phyloP scores from a whole-genome alignment of 306 rosid genomes.

The Sesbania bispinosa region DNA sequence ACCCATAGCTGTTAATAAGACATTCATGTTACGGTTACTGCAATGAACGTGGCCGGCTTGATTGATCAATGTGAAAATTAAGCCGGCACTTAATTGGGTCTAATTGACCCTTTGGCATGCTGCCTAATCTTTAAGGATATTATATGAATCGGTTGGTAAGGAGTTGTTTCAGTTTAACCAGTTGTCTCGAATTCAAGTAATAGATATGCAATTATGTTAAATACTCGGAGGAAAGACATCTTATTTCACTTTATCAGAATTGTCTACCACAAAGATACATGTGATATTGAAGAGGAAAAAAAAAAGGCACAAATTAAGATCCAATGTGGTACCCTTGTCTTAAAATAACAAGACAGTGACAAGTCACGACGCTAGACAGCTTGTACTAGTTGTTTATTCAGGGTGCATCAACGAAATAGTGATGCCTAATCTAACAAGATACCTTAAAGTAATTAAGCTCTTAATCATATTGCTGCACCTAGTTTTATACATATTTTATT shows the following conservation, averaged over 20 bases:
- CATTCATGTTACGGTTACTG: slow-evolving; percentile 39
- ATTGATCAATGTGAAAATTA: background rate
- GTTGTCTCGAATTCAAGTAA: no score
- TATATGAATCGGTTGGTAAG: no score
- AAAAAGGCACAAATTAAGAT: slow-evolving; percentile 37
- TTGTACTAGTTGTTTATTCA: slow-evolving; percentile 35
- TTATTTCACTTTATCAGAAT: no score
- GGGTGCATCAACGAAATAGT: slow-evolving; percentile 23
- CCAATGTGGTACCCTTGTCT: slow-evolving; percentile 33
- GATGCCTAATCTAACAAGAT: slow-evolving; percentile 31
- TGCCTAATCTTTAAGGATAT: no score
- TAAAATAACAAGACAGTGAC: slow-evolving; percentile 33
- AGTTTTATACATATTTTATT: background rate
- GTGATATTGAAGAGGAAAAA: no score
- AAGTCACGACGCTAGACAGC: slow-evolving; percentile 42
- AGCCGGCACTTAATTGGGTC: slow-evolving; percentile 54
- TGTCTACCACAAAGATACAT: no score
- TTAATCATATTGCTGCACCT: slow-evolving; percentile 16
- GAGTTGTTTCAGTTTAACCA: no score
- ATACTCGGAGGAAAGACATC: no score
- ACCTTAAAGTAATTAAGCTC: background rate
- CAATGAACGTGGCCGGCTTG: slow-evolving; percentile 54
- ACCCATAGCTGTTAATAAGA: slow-evolving; percentile 37
- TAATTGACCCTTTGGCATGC: no score
- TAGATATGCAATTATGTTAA: no score